A percentile compares a stretch with the other conserved stretches of the same genome.
These are phyloP conservation scores for Neoascochyta sp. DNA, from an alignment of 2,329 filamentous ascomycete species.

Conservation along the genomic window DNA sequence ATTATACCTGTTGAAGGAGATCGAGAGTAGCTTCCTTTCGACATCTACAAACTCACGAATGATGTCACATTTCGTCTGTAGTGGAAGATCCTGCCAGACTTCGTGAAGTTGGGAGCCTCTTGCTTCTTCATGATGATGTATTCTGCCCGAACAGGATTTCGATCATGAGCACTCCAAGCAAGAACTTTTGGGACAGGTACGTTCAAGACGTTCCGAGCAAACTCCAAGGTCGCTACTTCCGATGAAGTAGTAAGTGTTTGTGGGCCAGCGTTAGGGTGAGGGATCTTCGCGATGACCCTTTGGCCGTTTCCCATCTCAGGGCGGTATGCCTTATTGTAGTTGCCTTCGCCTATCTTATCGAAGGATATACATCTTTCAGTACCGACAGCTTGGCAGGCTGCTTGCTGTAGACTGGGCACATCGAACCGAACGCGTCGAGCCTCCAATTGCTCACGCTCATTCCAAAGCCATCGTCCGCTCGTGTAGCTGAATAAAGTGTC, in stretches of 20 bases:
- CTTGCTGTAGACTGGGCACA: slow-evolving; percentile 14
- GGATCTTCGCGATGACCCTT: slow-evolving; percentile 24
- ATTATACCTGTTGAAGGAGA: too few species aligned
- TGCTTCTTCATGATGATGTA: slow-evolving; percentile 35
- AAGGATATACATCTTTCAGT: slow-evolving; percentile 12
- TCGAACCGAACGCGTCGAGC: slow-evolving; percentile 17
- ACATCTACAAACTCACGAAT: too few species aligned
- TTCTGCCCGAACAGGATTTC: slow-evolving; percentile 27
- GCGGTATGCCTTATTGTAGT: slow-evolving; percentile 19
- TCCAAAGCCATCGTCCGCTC: slow-evolving; percentile 22
- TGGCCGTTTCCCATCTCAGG: slow-evolving; percentile 17
- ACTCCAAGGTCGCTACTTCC: slow-evolving; percentile 30
- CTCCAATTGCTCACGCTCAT: slow-evolving; percentile 18
- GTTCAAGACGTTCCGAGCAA: slow-evolving; percentile 16
- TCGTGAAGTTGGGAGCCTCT: too few species aligned
- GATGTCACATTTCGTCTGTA: too few species aligned
- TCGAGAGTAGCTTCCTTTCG: too few species aligned
- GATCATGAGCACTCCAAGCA: slow-evolving; percentile 19
- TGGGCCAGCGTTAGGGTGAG: slow-evolving; percentile 24
- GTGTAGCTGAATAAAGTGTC: slow-evolving; percentile 23
- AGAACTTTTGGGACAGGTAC: slow-evolving; percentile 26
- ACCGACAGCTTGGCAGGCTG: slow-evolving; percentile 13
- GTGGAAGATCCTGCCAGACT: too few species aligned
- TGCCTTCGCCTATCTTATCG: slow-evolving; percentile 20
- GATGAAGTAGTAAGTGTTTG: slow-evolving; percentile 17